Base-by-base conservation (phyloP, 805 yeast genomes). In the Kluyveromyces siamensis region DNA sequence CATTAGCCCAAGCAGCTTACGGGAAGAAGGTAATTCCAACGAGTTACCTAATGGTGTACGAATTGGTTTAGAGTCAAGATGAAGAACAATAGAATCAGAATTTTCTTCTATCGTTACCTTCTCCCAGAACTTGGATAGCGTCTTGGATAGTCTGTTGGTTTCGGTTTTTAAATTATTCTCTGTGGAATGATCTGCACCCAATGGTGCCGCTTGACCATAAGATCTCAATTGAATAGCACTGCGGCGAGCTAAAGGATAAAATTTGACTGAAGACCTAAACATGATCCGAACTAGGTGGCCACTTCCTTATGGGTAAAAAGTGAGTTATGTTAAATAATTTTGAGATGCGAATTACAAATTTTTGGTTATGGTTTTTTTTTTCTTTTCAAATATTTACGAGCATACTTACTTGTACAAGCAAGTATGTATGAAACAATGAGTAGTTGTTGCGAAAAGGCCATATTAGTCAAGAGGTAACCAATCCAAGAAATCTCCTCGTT, bases 21-120 rank as follows among this genome's bases (percentile, higher is more conserved):
- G 82, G 8, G 68, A 52, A 25, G 62, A 59, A 5, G 96, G 95
- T 13, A 93, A 67, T 1, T 78, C 67, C 45, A 93, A 66, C 21
- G 77, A 74, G 63, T 81, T 74, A 2, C 97, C 97, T 46, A 81
- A 66, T 0, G 98, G 96, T 1, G 98, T 91, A 61, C 81, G 82
- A 50, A 93, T 70, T 0, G 96, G 78, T 64, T 83, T 85, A 1
- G 76, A 72, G 59, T 87, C 96, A 41, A 91, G 71, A 52, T 80
- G 80, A 25, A 91, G 72, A 40, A 76, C 77, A 48, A 70, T 72
- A 4, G 62, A 66, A 2, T 65, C 62, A 1, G 62, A 60, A 0
- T 61, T 58, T 48, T 70, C 64, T 13, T 57, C 51, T 47, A 65
- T 55, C 44, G 61, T 62, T 5, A 86, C 93, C 43, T 80, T 76